A percentile compares a stretch with the other conserved stretches of the same genome.
These are phyloP conservation scores for Draba incana DNA, from an alignment of 345 rosid genomes.

Conservation along the genomic window DNA sequence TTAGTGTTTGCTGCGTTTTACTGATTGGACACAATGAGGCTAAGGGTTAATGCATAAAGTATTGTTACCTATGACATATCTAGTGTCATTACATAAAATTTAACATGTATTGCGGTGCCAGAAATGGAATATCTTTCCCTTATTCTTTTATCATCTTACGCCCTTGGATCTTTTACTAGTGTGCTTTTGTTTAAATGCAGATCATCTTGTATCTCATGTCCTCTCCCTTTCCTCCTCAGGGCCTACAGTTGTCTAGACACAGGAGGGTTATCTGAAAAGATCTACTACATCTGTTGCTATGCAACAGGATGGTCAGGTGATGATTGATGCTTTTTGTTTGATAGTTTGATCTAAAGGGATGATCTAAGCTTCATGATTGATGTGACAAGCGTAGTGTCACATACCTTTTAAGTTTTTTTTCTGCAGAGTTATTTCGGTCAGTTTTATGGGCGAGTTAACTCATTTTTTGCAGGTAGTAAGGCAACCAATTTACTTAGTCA, in stretches of 20 bases:
- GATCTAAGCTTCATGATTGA: constrained; percentile 19
- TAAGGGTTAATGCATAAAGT: constrained; percentile 6
- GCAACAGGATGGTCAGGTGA: constrained; percentile 89
- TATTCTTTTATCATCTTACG: neutral
- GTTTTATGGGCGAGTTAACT: neutral
- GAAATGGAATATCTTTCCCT: neutral
- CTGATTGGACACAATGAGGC: constrained; percentile 11
- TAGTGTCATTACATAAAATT: neutral
- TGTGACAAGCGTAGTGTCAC: constrained; percentile 20
- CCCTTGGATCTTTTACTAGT: constrained; percentile 15
- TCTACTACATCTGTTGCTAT: constrained; percentile 71
- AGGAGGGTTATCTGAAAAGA: constrained; percentile 89
- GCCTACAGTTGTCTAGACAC: constrained; percentile 91
- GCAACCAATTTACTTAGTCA: constrained; percentile 81
- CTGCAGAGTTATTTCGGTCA: no score
- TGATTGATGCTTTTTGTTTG: constrained; percentile 11
- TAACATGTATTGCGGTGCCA: neutral
- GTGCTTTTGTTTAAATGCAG: constrained; percentile 43
- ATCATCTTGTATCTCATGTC: constrained; percentile 69
- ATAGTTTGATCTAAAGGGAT: constrained; percentile 13
- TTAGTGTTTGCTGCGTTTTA: constrained; percentile 20
- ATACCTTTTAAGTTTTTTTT: constrained; percentile 10
- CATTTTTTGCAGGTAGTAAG: constrained; percentile 76
- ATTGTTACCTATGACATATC: constrained; percentile 3
- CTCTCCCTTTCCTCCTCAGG: constrained; percentile 87